Base-by-base conservation (phyloP, 1,284 basidiomycete genomes). In the Malassezia globosa region DNA sequence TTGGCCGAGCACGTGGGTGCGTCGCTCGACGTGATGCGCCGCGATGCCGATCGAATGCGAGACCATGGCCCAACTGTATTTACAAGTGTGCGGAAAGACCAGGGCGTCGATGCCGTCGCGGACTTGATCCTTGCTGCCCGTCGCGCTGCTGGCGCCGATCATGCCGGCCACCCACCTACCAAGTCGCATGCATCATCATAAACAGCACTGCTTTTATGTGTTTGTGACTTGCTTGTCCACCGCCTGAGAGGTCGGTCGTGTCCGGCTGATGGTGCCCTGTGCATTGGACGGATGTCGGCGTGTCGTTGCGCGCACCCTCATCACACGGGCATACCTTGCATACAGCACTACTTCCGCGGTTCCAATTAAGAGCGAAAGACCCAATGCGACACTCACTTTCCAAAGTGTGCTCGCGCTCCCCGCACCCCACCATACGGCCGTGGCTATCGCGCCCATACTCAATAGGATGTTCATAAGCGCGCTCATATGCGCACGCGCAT, bases 51-150 rank as follows among this genome's bases (percentile, higher is more conserved):
- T 62, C 75, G 82, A 54, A 96, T 97, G 86, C 80, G 92, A 24
- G 92, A 92, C 43, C 80, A 84, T 48, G 92, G 92, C 0, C 92
- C 92, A 1, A 96, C 92, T 0, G 72, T 95, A 18, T 97, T 97
- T 72, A 81, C 86, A 0, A 85, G 85, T 54, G 81, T 97, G 45
- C 83, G 85, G 67, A 76, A 87, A 51, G 79, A 77, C 24, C 80
- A 80, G 51, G 88, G 87, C 0, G 81, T 96, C 2, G 80, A 86
- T 38, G 85, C 87, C 51, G 80, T 95, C 3, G 79, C 84, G 5
- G 81, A 83, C 39, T 77, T 95, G 29, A 81, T 96, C 54, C 73
- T 94, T 24, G 82, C 82, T 8, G 88, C 88, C 7, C 92, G 90
- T 85, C 79, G 79, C 64, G 77, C 79, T 7, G 75, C 74, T 42